Percentiles rank a stretch among this genome's conserved stretches.
These are phyloP conservation scores for Zygotorulaspora chibaensis DNA, from an alignment of 805 yeast species.

Conservation along the genomic window DNA sequence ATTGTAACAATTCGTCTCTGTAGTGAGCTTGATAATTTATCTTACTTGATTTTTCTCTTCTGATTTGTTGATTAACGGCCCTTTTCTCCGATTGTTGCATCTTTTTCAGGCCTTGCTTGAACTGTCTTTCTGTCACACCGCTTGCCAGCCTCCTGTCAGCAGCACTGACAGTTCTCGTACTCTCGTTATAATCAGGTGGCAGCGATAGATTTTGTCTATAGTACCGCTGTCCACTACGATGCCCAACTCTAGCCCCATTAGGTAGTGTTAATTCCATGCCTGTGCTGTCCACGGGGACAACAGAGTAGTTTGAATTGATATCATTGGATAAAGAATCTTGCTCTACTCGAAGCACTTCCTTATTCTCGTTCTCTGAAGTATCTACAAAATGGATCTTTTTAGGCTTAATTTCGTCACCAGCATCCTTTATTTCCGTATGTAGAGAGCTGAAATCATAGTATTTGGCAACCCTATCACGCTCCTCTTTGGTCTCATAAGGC, in stretches of 20 bases:
- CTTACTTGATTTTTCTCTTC: slow-evolving; percentile 54
- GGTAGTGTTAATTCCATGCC: slow-evolving; percentile 72
- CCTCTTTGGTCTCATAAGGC: slow-evolving; percentile 81
- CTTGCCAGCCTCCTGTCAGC: slow-evolving; percentile 63
- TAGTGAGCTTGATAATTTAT: slow-evolving; percentile 81
- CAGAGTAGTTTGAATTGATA: slow-evolving; percentile 33
- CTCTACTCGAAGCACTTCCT: slow-evolving; percentile 11
- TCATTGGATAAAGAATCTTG: slow-evolving; percentile 8
- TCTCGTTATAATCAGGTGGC: slow-evolving; percentile 43
- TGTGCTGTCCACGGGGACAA: slow-evolving; percentile 44
- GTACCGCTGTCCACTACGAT: slow-evolving; percentile 67
- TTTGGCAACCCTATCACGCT: slow-evolving; percentile 67
- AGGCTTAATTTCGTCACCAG: slow-evolving; percentile 16
- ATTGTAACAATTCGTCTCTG: slow-evolving; percentile 63
- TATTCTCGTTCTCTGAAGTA: slow-evolving; percentile 28
- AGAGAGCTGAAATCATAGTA: slow-evolving; percentile 82
- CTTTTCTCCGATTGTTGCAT: slow-evolving; percentile 42
- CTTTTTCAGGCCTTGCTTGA: slow-evolving; percentile 46
- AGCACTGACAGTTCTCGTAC: slow-evolving; percentile 69
- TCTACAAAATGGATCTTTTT: slow-evolving; percentile 31
- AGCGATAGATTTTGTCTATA: slow-evolving; percentile 60
- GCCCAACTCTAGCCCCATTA: slow-evolving; percentile 75
- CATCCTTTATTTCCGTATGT: slow-evolving; percentile 38
- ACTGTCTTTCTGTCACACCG: slow-evolving; percentile 58
- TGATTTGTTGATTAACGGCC: slow-evolving; percentile 38